These are phyloP conservation scores for Chiua virens DNA, from an alignment of 768 basidiomycete genomes.

Conservation along the genomic window DNA sequence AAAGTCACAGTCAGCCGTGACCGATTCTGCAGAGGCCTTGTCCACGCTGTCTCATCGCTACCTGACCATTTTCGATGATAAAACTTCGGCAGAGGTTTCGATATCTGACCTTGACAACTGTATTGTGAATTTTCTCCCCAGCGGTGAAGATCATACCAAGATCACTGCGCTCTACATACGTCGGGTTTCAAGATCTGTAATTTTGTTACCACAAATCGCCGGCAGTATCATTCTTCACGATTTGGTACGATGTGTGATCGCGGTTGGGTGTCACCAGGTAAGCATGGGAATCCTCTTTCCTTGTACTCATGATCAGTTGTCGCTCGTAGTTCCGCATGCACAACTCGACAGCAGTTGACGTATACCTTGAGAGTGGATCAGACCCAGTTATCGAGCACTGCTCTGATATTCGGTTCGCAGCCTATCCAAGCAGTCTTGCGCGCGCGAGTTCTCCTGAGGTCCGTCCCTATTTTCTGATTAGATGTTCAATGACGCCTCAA, in stretches of 20 bases:
- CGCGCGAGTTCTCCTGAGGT: slow-evolving; percentile 9
- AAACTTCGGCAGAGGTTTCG: slow-evolving; percentile 46
- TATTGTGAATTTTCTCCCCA: slow-evolving; percentile 63
- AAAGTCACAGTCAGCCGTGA: not conserved
- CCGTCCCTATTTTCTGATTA: not conserved
- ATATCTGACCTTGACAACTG: slow-evolving; percentile 68
- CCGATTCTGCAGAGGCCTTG: slow-evolving; percentile 40
- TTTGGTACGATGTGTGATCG: slow-evolving; percentile 60
- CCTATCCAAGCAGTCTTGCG: slow-evolving; percentile 50
- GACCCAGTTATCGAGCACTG: slow-evolving; percentile 84
- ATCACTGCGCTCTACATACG: slow-evolving; percentile 37
- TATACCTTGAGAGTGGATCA: slow-evolving; percentile 66
- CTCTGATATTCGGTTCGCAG: slow-evolving; percentile 56
- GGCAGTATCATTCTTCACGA: slow-evolving; percentile 77
- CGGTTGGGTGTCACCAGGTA: slow-evolving; percentile 82
- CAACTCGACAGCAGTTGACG: slow-evolving; percentile 57
- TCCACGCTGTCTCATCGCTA: slow-evolving; percentile 46
- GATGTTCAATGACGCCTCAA: not conserved
- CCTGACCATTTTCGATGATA: slow-evolving; percentile 37
- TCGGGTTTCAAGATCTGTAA: slow-evolving; percentile 56
- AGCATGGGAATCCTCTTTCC: not conserved
- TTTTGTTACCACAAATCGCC: slow-evolving; percentile 62
- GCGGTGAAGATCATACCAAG: slow-evolving; percentile 1
- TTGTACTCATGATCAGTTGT: not conserved
- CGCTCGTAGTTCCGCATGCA: slow-evolving; percentile 82